Base-by-base conservation (phyloP, 169 alveolate genomes). In the Cyclospora cayetanensis region DNA sequence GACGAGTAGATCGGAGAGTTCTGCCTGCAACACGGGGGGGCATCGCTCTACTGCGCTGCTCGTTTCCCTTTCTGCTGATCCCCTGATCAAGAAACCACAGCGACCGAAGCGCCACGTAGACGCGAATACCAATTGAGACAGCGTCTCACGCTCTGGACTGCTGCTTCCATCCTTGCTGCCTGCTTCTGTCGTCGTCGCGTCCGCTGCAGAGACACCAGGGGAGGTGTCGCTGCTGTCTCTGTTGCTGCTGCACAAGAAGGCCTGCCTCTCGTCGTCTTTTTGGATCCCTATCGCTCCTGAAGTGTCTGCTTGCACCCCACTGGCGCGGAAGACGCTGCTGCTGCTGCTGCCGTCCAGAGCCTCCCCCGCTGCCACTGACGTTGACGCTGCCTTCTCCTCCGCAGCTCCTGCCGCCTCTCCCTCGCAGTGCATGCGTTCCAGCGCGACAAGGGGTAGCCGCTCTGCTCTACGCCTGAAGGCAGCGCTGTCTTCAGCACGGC, bases 1-100 rank as follows among this genome's bases (percentile, higher is more conserved):
- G 53, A 88, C 68, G 29, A 63, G 66, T 80, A 88, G 42, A n/a
- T 52, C 65, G 15, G 87, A 66, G 63, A 88, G 31, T 79, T 88
- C 92, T 0, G 92, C 92, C 43, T 79, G 92, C 37, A 88, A 50
- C 46, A 88, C 92, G 4, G 92, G 80, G 12, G 90, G 77, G 7
- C 76, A 31, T 0, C 53, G 37, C 68, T 41, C 91, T 70, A 46
- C 53, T 70, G 41, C 50, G 15, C 27, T 25, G 42, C 65, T 46
- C 5, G 22, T 2, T 20, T 46, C 70, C 46, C 35, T n/a, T 31
- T 35, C 83, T 52, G 82, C 68, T 18, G 31, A 50, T 0, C 87
- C 66, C 31, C 66, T 18, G 35, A 88, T 35, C 84, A 72, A 25
- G 74, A 88, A 88, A 20, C 92, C 92, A 79, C 92, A 88, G 37